Evolutionary conservation across 1,139 yeast species (phyloP).

Genomic region (Geotrichum siamense): DNA sequence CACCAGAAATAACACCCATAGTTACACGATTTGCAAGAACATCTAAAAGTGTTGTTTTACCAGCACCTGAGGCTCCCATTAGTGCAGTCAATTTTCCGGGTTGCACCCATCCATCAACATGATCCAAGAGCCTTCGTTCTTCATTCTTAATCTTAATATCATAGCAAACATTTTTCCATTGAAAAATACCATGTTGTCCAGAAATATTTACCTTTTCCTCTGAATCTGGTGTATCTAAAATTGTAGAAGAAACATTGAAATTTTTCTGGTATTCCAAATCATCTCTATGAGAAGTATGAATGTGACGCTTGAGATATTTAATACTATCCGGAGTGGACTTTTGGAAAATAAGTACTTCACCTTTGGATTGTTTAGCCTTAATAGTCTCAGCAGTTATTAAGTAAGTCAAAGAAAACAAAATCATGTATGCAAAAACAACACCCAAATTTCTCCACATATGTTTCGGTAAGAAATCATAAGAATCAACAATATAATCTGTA

Average conservation of each 20-base stretch:
- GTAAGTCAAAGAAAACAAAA: slow-evolving; percentile 49
- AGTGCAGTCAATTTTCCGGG: slow-evolving; percentile 71
- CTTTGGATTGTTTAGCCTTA: slow-evolving; percentile 70
- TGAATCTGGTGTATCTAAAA: neutral
- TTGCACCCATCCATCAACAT: slow-evolving; percentile 78
- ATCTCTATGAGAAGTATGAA: slow-evolving; percentile 23
- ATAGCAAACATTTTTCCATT: slow-evolving; percentile 73
- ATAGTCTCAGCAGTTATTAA: slow-evolving; percentile 51
- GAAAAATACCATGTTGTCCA: slow-evolving; percentile 45
- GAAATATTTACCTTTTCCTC: slow-evolving; percentile 18
- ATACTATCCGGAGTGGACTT: slow-evolving; percentile 28
- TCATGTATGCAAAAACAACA: slow-evolving; percentile 46
- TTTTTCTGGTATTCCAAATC: slow-evolving; percentile 22
- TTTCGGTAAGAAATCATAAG: slow-evolving; percentile 42
- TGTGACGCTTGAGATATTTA: slow-evolving; percentile 23
- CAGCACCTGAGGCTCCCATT: slow-evolving; percentile 88
- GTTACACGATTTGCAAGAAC: slow-evolving; percentile 73
- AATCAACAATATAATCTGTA: slow-evolving; percentile 41
- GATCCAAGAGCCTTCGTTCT: slow-evolving; percentile 52
- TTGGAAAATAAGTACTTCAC: slow-evolving; percentile 68
- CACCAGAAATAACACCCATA: slow-evolving; percentile 70
- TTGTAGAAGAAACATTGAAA: slow-evolving; percentile 34
- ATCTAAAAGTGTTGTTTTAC: slow-evolving; percentile 70
- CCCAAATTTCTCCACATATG: slow-evolving; percentile 82
- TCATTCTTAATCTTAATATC: slow-evolving; percentile 55